A percentile compares a stretch with the other conserved stretches of the same genome.
Evolutionary conservation across 2,329 filamentous ascomycete genomes (phyloP).

Genomic region (Cephalotrichum gorgonifer): DNA sequence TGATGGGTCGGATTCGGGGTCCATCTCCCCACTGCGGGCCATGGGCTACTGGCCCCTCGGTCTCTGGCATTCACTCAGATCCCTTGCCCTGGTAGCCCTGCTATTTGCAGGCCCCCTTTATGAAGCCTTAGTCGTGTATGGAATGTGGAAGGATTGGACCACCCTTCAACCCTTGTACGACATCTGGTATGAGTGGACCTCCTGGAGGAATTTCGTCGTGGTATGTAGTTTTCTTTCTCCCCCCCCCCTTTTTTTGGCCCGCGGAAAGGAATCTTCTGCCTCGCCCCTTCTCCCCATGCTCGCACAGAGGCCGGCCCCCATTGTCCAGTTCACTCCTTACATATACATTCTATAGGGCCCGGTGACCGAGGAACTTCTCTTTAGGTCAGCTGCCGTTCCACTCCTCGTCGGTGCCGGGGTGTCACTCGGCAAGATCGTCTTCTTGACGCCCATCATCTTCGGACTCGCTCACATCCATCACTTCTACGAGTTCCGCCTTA

Average conservation of each 20-base stretch:
- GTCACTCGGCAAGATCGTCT: constrained; percentile 51
- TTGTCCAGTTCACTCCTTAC: neutral
- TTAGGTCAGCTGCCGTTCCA: constrained; percentile 77
- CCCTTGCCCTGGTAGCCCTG: constrained; percentile 61
- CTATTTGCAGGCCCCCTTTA: constrained; percentile 82
- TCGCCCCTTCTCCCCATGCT: no score
- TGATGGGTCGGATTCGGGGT: constrained; percentile 33
- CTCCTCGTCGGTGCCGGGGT: constrained; percentile 65
- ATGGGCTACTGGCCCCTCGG: constrained; percentile 77
- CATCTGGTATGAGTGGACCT: constrained; percentile 62
- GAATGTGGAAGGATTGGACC: constrained; percentile 56
- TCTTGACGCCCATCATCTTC: constrained; percentile 80
- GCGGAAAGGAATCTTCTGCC: no score
- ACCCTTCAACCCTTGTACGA: constrained; percentile 43
- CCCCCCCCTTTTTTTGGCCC: neutral
- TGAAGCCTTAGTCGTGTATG: constrained; percentile 65
- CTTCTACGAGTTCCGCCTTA: constrained; percentile 85
- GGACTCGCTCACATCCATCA: constrained; percentile 91
- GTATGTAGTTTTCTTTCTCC: constrained; percentile 42
- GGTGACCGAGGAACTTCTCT: constrained; percentile 86
- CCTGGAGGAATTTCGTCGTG: constrained; percentile 78
- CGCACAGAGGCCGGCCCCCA: no score
- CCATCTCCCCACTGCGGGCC: constrained; percentile 40
- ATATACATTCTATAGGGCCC: constrained; percentile 41
- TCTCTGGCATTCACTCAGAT: constrained; percentile 49